Percentiles rank a stretch among this genome's conserved stretches.
These are phyloP conservation scores for Phytophthora brassicae DNA, from an alignment of 352 stramenopile genomes.

Conservation along the genomic window DNA sequence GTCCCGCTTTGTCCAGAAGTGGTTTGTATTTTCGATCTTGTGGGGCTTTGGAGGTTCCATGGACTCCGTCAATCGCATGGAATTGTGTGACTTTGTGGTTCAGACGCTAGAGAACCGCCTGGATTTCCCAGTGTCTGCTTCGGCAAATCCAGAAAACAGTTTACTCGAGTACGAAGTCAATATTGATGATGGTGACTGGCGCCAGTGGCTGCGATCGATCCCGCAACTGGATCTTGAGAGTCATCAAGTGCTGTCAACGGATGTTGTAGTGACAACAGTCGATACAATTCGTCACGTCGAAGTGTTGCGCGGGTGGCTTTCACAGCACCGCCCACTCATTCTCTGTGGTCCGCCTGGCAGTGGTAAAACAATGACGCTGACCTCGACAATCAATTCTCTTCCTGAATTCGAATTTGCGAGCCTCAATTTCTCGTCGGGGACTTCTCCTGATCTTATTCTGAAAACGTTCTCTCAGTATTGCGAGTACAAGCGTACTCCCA, in stretches of 20 bases:
- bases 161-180: slow-evolving; percentile 97
- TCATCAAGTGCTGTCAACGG: slow-evolving; percentile 94
- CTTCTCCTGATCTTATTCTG: slow-evolving; percentile 98
- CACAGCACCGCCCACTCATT: slow-evolving; percentile 96
- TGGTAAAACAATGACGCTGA: slow-evolving; percentile 99
- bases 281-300: slow-evolving; percentile 99
- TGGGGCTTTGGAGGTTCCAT: slow-evolving; percentile 99
- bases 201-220: slow-evolving; percentile 95
- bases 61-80: slow-evolving; percentile 90
- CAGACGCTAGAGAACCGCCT: slow-evolving; percentile 90
- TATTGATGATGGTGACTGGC: slow-evolving; percentile 96
- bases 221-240: slow-evolving; percentile 98
- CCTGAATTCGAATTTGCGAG: slow-evolving; percentile 97
- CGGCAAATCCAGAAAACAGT: slow-evolving; percentile 66
- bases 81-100: slow-evolving; percentile 89
- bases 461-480: slow-evolving; percentile 99
- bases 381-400: slow-evolving; percentile 96
- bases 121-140: slow-evolving; percentile 76
- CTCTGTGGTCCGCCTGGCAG: slow-evolving; percentile 98
- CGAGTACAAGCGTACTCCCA: slow-evolving; percentile 96
- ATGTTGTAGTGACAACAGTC: slow-evolving; percentile 99
- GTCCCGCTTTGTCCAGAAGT: slow-evolving; percentile 95
- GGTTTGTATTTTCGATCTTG: slow-evolving; percentile 97
- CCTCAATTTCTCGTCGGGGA: slow-evolving; percentile 99
- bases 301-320: slow-evolving; percentile 97